Conservation (phyloP, 352 stramenopile species). For the Phytopythium boreale region DNA sequence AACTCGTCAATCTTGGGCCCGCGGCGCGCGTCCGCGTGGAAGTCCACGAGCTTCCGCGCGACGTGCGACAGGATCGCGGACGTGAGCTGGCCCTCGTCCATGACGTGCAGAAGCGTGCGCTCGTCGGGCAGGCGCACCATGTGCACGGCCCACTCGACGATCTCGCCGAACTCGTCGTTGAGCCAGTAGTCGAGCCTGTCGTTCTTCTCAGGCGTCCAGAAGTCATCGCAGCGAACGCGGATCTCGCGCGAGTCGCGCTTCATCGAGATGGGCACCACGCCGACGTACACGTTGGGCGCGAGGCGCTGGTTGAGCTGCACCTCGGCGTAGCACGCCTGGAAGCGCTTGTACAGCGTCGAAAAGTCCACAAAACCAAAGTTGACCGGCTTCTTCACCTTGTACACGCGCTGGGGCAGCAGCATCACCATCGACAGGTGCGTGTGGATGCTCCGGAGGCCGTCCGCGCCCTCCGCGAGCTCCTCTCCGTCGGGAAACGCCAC, state of each 20-base stretch:
- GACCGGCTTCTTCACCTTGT: slow-evolving; percentile 78
- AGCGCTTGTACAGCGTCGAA: slow-evolving; percentile 66
- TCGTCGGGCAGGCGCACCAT: slow-evolving; percentile 65
- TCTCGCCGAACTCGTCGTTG: slow-evolving; percentile 64
- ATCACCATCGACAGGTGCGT: slow-evolving; percentile 81
- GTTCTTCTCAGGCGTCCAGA: slow-evolving; percentile 67
- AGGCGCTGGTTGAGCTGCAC: slow-evolving; percentile 72
- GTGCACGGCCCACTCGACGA: slow-evolving; percentile 74
- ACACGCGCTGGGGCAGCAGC: slow-evolving; percentile 49
- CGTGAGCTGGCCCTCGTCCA: slow-evolving; percentile 33
- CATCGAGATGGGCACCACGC: slow-evolving; percentile 69
- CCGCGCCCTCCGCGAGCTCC: background rate
- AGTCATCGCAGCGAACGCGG: slow-evolving; percentile 55
- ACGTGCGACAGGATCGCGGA: slow-evolving; percentile 35
- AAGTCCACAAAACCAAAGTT: slow-evolving; percentile 76
- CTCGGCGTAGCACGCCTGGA: slow-evolving; percentile 67
- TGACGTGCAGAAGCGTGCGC: slow-evolving; percentile 36
- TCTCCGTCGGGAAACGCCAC: slow-evolving; percentile 17
- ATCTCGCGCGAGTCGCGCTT: slow-evolving; percentile 45
- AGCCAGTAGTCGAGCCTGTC: slow-evolving; percentile 57
- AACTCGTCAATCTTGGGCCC: slow-evolving; percentile 58
- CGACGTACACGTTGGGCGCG: slow-evolving; percentile 59
- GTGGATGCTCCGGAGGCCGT: slow-evolving; percentile 40
- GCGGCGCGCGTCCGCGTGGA: slow-evolving; percentile 52
- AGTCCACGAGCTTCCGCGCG: slow-evolving; percentile 43